These are phyloP conservation scores for Oxyria digyna DNA, from an alignment of 148 eudicot genomes.

Conservation along the genomic window DNA sequence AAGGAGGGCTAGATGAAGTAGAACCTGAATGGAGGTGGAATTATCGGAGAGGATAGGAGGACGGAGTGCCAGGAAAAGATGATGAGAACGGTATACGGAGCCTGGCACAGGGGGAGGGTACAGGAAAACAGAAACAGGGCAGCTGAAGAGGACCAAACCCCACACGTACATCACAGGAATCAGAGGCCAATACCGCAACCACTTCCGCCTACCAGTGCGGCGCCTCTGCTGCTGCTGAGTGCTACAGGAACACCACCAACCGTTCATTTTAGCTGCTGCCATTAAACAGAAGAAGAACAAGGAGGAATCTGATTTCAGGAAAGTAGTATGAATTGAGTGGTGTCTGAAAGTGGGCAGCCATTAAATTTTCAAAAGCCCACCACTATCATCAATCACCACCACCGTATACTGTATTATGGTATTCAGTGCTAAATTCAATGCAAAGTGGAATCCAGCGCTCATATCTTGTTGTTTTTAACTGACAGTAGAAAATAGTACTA, in stretches of 20 bases:
- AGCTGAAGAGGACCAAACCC: conserved; percentile 41
- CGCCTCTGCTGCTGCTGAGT: conserved; percentile 13
- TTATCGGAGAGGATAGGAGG: conserved; percentile 29
- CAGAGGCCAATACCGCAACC: conserved; percentile 36
- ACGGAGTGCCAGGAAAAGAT: conserved; percentile 46
- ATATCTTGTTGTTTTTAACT: neutral
- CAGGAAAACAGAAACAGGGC: conserved; percentile 38
- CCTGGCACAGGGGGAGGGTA: conserved; percentile 45
- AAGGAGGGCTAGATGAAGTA: neutral
- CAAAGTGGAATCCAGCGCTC: neutral
- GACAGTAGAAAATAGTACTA: neutral
- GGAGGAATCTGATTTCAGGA: neutral
- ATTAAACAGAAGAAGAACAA: too few species aligned
- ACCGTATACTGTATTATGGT: neutral
- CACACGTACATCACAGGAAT: conserved; percentile 33
- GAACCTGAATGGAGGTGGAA: conserved; percentile 41
- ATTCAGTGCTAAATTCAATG: neutral
- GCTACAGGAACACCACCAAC: too few species aligned
- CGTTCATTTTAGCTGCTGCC: too few species aligned
- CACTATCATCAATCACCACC: neutral
- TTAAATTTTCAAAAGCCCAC: neutral
- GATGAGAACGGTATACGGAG: conserved; percentile 44
- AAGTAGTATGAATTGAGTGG: too few species aligned
- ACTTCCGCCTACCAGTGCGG: conserved; percentile 9
- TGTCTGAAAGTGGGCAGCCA: neutral